Evolutionary conservation across 495 filamentous ascomycete genomes (phyloP), one percentile per base, ranked within the genome.

Genomic region (Penicillium maclennaniae): DNA sequence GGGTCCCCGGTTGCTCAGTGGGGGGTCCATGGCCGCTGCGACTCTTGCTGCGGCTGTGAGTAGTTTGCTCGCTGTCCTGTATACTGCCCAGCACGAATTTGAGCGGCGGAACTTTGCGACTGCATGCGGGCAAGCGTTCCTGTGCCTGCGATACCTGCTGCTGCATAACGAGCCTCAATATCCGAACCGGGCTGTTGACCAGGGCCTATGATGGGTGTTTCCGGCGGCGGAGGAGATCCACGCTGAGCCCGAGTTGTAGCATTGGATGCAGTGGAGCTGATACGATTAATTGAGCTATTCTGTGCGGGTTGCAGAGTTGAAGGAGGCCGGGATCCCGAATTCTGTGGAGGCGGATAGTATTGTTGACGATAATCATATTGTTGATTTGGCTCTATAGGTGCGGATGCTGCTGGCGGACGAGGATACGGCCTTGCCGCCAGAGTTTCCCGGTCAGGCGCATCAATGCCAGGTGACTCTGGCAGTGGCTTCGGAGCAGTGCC

Each of bases 191-290:
- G 82, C 26, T 84, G 76, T 49, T 80, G 81, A 17, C 80, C 81
- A 3, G 87, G 86, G 37, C 86, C 86, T 9, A 88, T 80, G 40
- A 91, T 79, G n/a, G 93, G 93, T 0, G 93, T 97, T 66, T 97
- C 95, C 4, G 93, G 93, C 4, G 93, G 93, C 6, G 95, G 92
- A 2, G 93, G 93, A 19, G 92, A 97, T 17, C 93, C 93, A 56
- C 93, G 82, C 65, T 90, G 87, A 27, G 92, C 93, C 51, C 89
- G 81, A 9, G 95, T 97, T 7, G 93, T 98, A 2, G 92, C 95
- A 0, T 84, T 95, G 0, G 93, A 97, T 15, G 92, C 91, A 25
- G 88, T 91, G 0, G 90, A 95, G 47, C 83, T 85, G 56, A 95
- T 83, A 21, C 91, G 83, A 70, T 92, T 88, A 67, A 97, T 79